Percentiles rank a stretch among this genome's conserved stretches.
Conservation (phyloP, 306 rosid species). For the Fagus sylvatica region DNA sequence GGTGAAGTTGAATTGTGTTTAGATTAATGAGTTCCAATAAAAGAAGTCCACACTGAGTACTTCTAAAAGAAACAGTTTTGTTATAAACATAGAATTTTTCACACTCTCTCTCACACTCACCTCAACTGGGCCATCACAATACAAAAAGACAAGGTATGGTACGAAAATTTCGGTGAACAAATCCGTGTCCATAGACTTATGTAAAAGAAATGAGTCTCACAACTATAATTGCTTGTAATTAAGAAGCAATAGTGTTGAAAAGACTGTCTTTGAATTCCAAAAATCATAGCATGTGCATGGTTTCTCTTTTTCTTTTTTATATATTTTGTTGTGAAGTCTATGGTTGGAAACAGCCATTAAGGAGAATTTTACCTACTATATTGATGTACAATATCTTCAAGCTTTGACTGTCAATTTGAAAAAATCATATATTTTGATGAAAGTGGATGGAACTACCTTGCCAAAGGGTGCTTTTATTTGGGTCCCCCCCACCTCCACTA, state of each 20-base stretch:
- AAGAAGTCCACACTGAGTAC: not conserved
- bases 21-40: no score
- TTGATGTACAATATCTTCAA: not conserved
- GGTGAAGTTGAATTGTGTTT: not conserved
- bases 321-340: not conserved
- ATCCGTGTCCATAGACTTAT: no score
- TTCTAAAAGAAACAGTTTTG: no score
- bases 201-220: not conserved
- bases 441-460: not conserved
- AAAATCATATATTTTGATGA: not conserved
- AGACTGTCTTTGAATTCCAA: not conserved
- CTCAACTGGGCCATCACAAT: no score
- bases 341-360: not conserved
- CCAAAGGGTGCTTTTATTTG: not conserved
- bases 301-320: no score
- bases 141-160: no score
- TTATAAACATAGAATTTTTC: no score
- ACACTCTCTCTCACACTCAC: no score
- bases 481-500: constrained; percentile 1
- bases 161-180: no score
- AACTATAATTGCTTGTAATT: not conserved
- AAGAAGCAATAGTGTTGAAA: not conserved
- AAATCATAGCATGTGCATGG: not conserved
- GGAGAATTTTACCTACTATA: not conserved
- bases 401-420: not conserved